Base-by-base conservation (phyloP, 805 yeast species). In the Ogataea ramenticola region DNA sequence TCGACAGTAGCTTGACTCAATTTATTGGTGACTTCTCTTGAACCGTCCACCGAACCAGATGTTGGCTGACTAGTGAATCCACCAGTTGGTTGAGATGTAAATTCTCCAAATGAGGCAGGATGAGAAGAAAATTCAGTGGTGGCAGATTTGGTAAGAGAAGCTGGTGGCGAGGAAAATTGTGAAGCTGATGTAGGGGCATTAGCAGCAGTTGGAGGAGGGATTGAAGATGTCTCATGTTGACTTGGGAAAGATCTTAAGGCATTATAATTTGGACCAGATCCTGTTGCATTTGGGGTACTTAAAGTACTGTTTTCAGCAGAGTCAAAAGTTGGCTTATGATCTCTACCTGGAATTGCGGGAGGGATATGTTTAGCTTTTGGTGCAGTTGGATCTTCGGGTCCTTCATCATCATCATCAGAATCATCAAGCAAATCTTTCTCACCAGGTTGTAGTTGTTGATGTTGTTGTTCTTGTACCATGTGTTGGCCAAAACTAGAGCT, bases 401-500 rank as follows among this genome's bases (percentile, higher is more conserved):
- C 67, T n/a, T 62, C 67, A 17, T 61, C 66, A 41, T 61, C 65
- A 42, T 58, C 64, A 9, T 52, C 57, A 8, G 49, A 38, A 9
- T 52, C 57, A 7, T 49, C 67, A 41, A 68, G 52, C 38, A 67
- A 59, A 43, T 60, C 58, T 2, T 56, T 56, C 15, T 57, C 51
- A 21, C 48, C 51, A 9, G 46, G 51, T 10, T 46, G 46, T 31
- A 57, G 62, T 34, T 57, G 61, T 37, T 63, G 60, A 7, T 59
- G 55, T 43, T 72, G 56, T 33, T 42, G 43, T 32, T 39, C 64
- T 37, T 60, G 64, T 24, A 69, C 64, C 43, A 90, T 71, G 31
- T 74, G 74, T 64, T 85, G 96, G 29, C 98, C 98, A 69, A 90
- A 91, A 11, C 75, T 65, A 0, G 96, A 88, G 16, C 89, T 73